Conservation (phyloP, 345 rosid species). For the Mangifera indica region DNA sequence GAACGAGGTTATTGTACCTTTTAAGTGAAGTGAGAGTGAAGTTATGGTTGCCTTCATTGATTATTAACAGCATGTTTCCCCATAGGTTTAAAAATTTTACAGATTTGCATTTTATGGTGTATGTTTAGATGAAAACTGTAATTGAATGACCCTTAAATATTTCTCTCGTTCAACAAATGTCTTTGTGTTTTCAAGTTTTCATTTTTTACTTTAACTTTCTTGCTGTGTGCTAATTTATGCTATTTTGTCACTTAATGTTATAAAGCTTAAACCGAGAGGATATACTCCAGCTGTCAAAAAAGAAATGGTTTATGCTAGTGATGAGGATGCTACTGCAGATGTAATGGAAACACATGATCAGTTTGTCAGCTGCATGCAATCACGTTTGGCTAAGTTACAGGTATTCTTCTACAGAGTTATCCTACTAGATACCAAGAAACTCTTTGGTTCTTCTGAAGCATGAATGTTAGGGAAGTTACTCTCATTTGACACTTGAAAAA, state of each 20-base stretch:
- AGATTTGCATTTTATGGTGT: no score
- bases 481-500: neutral
- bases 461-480: neutral
- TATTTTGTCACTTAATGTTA: constrained; percentile 3
- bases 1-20: no score
- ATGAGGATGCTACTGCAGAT: constrained; percentile 70
- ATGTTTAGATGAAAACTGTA: no score
- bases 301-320: constrained; percentile 52
- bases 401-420: constrained; percentile 39
- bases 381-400: constrained; percentile 93
- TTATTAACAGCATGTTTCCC: no score
- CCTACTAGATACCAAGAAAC: neutral
- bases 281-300: constrained; percentile 47
- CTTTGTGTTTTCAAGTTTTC: neutral
- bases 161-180: neutral
- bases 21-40: no score
- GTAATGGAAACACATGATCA: constrained; percentile 77
- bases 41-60: no score
- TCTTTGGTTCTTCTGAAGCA: neutral
- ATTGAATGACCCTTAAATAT: no score
- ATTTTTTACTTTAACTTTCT: neutral
- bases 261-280: constrained; percentile 64
- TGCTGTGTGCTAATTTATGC: constrained; percentile 17
- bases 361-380: constrained; percentile 84
- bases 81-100: no score